These are phyloP conservation scores for Nemophila menziesii DNA, from an alignment of 257 asterid species.

Conservation along the genomic window DNA sequence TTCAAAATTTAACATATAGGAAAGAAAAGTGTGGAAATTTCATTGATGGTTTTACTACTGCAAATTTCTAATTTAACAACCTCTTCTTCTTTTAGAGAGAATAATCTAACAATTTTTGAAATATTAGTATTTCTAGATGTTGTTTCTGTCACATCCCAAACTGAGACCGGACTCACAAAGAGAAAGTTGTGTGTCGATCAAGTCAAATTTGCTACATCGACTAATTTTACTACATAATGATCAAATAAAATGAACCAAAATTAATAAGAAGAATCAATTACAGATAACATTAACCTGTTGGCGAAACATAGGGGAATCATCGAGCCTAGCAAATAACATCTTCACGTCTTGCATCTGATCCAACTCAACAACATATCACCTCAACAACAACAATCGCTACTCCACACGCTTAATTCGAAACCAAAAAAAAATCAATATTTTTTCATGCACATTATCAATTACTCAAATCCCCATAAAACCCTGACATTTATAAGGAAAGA, in stretches of 20 bases:
- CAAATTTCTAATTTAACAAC: not conserved
- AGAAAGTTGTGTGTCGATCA: not conserved
- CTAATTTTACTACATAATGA: not conserved
- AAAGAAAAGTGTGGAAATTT: too few species aligned
- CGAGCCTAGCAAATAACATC: slow-evolving; percentile 64
- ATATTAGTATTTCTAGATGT: too few species aligned
- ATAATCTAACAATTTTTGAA: not conserved
- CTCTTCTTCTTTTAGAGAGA: not conserved
- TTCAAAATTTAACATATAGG: too few species aligned
- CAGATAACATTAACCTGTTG: slow-evolving; percentile 52
- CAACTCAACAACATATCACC: slow-evolving; percentile 15
- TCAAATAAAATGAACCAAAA: not conserved
- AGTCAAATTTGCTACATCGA: too few species aligned
- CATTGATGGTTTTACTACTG: not conserved
- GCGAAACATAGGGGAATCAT: slow-evolving; percentile 97
- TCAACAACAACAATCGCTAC: slow-evolving; percentile 1
- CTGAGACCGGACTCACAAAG: not conserved
- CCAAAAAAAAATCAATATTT: slow-evolving; percentile 4
- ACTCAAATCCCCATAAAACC: not conserved
- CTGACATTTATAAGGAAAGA: not conserved
- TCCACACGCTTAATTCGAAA: not conserved
- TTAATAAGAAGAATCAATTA: not conserved
- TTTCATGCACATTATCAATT: not conserved
- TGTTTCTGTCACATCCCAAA: not conserved
- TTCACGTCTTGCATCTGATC: slow-evolving; percentile 47